Evolutionary conservation across 345 rosid species (phyloP), one percentile per base, ranked within the genome.

Genomic region (Acer negundo): DNA sequence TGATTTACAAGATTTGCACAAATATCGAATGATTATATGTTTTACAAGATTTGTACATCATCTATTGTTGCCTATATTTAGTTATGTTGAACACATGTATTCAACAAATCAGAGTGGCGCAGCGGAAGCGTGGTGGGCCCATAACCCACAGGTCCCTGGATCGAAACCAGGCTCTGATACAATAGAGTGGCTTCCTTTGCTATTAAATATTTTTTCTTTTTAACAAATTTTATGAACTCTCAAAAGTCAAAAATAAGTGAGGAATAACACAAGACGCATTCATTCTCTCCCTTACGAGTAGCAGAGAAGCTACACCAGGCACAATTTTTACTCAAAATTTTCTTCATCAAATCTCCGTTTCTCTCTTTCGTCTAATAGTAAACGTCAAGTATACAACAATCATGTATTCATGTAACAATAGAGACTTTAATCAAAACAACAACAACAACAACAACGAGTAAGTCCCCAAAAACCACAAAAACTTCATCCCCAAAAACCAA

Each of bases 51-150:
- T 3, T 31, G 5, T 31, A 31, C 35, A 31, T 28, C 31, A 28
- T 31, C 38, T 35, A 0, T 35, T 4, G 0, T 35, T 4, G 0
- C 0, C 6, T 35, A 35, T 35, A 35, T 35, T 4, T 35, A 35
- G 0, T 0, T 35, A 0, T 35, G 0, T 0, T 0, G 38, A 35
- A 35, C 38, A 4, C 0, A 31, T 4, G 0, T 0, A 35, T 4
- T 35, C 38, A 35, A 35, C 6, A 35, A 35, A 92, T 90, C 92
- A 91, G 89, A 93, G 93, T 91, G 91, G 91, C 90, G 92, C 91
- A 88, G 94, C 90, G 92, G 90, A 91, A 87, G 93, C 89, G 89
- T 87, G 90, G 89, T 89, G 91, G 92, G 90, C 91, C 93, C 89
- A 88, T 90, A 90, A 88, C 90, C 91, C 92, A 88, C 88, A 88